Evolutionary conservation across 176 grass and related monocot species (phyloP).

Genomic region (Pontederia paniculata): DNA sequence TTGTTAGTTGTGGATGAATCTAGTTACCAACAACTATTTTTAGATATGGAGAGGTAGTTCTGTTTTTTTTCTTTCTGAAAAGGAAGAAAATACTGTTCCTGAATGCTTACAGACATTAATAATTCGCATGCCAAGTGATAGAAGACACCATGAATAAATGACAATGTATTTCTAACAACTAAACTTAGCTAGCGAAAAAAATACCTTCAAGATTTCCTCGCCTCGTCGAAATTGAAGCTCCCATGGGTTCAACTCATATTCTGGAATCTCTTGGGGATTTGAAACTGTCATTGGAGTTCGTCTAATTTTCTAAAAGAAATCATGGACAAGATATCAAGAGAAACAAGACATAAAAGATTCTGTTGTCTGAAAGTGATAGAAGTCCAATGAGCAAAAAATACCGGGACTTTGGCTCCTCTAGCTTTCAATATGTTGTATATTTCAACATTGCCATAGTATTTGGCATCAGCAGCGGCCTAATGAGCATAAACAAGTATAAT

Average conservation of each 20-base stretch:
- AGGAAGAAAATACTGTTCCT: no score
- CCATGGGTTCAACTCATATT: constrained; percentile 76
- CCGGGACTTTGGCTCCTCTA: constrained; percentile 66
- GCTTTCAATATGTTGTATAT: constrained; percentile 75
- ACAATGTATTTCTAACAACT: no score
- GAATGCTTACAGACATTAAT: no score
- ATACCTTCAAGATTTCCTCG: constrained; percentile 59
- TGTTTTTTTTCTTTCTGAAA: no score
- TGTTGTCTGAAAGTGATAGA: not conserved
- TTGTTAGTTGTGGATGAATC: no score
- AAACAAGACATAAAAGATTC: not conserved
- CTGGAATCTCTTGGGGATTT: constrained; percentile 50
- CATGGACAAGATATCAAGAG: not conserved
- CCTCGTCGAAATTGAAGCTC: constrained; percentile 81
- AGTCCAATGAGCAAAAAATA: constrained; percentile 12
- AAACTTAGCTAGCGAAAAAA: not conserved
- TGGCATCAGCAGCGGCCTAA: constrained; percentile 78
- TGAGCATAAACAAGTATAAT: not conserved
- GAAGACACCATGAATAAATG: no score
- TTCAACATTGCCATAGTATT: constrained; percentile 54
- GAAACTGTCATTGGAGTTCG: constrained; percentile 72
- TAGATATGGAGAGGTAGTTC: no score
- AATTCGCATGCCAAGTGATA: no score
- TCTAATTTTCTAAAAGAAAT: constrained; percentile 41
- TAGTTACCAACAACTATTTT: no score